phyloP scores from a whole-genome alignment of 2,329 filamentous ascomycete genomes.

The Cladosporium sphaerospermum region DNA sequence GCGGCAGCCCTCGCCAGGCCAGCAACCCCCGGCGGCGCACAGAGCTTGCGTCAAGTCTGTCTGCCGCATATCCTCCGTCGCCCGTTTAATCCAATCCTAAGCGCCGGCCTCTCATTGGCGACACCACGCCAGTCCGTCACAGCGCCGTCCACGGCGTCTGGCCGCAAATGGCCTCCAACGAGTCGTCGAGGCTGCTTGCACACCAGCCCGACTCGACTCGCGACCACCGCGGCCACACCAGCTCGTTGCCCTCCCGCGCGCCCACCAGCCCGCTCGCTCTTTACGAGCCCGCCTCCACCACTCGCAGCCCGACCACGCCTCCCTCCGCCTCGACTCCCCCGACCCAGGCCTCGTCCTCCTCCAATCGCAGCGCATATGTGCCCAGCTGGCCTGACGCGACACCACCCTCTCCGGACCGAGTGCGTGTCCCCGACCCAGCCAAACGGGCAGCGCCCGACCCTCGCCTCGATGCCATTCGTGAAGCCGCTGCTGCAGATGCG shows the following conservation, averaged over 20 bases:
- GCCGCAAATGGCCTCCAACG: constrained; percentile 8
- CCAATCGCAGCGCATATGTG: constrained; percentile 10
- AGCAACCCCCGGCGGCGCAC: no score
- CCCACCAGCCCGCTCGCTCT: constrained; percentile 9
- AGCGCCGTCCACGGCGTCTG: not conserved
- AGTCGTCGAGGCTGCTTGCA: constrained; percentile 4
- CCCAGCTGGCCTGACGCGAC: constrained; percentile 1
- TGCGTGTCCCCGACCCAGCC: constrained; percentile 17
- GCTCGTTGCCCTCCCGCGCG: not conserved
- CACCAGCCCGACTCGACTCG: constrained; percentile 5
- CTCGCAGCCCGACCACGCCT: not conserved
- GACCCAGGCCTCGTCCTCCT: not conserved
- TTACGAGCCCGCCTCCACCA: not conserved
- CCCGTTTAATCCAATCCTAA: not conserved
- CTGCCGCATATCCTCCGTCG: no score
- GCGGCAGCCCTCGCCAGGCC: not conserved
- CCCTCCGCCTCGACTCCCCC: constrained; percentile 2
- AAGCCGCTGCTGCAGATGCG: constrained; percentile 22
- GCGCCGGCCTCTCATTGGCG: constrained; percentile 10
- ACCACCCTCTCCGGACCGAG: constrained; percentile 9
- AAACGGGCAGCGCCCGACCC: constrained; percentile 18
- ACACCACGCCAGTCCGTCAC: constrained; percentile 1
- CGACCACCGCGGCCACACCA: constrained; percentile 2
- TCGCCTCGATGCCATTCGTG: constrained; percentile 20
- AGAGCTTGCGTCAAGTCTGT: no score